Percentiles rank a stretch among this genome's conserved stretches.
Evolutionary conservation across 2,329 filamentous ascomycete species (phyloP).

Genomic region (Hypomyces rosellus): DNA sequence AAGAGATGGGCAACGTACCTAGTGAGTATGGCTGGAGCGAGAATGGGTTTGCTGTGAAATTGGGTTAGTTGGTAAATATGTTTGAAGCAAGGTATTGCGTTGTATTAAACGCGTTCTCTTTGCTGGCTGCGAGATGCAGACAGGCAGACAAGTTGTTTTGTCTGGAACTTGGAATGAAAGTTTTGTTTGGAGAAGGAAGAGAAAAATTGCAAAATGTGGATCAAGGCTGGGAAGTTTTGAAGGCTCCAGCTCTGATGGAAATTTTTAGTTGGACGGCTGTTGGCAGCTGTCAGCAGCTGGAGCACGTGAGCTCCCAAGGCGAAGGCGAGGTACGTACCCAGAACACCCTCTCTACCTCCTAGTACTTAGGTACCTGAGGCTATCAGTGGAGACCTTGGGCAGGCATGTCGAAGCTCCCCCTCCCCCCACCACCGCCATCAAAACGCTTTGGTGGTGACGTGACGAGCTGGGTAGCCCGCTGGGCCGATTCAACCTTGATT

Average conservation of each 20-base stretch:
- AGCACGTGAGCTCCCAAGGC: neutral
- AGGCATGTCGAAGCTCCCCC: too few relatives aligned
- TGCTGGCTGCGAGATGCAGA: neutral
- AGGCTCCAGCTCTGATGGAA: neutral
- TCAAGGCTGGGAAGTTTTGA: neutral
- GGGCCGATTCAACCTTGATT: too few relatives aligned
- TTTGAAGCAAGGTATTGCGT: neutral
- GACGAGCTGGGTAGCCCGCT: too few relatives aligned
- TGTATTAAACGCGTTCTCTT: too few relatives aligned
- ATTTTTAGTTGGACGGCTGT: neutral
- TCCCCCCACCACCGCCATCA: too few relatives aligned
- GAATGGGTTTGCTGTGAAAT: too few relatives aligned
- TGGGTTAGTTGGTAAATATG: neutral
- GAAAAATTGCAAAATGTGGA: slow-evolving; percentile 4
- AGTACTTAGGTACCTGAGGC: neutral
- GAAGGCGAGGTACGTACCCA: too few relatives aligned
- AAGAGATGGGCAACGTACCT: neutral
- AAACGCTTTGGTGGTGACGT: too few relatives aligned
- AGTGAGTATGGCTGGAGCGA: neutral
- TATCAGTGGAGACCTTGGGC: neutral
- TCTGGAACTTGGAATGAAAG: neutral
- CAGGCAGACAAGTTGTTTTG: neutral
- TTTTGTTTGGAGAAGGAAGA: neutral
- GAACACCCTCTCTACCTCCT: neutral
- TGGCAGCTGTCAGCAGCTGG: neutral